phyloP scores from a whole-genome alignment of 495 filamentous ascomycete species.

The Terfezia claveryi region DNA sequence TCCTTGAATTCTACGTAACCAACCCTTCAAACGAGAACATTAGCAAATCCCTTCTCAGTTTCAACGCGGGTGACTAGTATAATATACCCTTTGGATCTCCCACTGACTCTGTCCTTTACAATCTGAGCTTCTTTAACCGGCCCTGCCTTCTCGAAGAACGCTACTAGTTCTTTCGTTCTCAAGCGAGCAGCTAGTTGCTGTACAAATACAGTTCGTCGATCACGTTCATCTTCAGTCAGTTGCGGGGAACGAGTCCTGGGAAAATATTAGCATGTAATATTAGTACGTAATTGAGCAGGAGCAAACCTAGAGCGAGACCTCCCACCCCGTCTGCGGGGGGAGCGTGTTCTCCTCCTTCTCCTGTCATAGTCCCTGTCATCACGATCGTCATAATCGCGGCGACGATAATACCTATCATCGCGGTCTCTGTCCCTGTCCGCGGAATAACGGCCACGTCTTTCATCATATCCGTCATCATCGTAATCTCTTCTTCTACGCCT shows the following conservation, averaged over 20 bases:
- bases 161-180: constrained; percentile 74
- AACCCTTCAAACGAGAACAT: constrained; percentile 35
- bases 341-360: constrained; percentile 33
- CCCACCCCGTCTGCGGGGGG: constrained; percentile 23
- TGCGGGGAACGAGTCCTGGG: constrained; percentile 27
- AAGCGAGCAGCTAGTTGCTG: constrained; percentile 89
- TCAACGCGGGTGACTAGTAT: not conserved
- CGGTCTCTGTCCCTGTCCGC: constrained; percentile 62
- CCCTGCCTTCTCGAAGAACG: constrained; percentile 91
- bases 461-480: constrained; percentile 31
- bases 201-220: constrained; percentile 91
- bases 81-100: constrained; percentile 87
- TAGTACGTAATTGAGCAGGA: not conserved
- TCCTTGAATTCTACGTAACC: constrained; percentile 98
- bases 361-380: constrained; percentile 32
- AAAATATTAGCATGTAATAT: constrained; percentile 5
- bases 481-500: constrained; percentile 21
- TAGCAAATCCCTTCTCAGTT: constrained; percentile 19
- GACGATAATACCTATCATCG: constrained; percentile 55
- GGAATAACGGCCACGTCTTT: constrained; percentile 34
- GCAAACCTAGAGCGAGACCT: constrained; percentile 17
- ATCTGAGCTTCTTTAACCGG: constrained; percentile 96
- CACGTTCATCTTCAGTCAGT: constrained; percentile 84
- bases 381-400: constrained; percentile 45
- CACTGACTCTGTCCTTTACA: constrained; percentile 94